Evolutionary conservation across 2,329 filamentous ascomycete genomes (phyloP).

Genomic region (Alternaria novae-zelandiae): DNA sequence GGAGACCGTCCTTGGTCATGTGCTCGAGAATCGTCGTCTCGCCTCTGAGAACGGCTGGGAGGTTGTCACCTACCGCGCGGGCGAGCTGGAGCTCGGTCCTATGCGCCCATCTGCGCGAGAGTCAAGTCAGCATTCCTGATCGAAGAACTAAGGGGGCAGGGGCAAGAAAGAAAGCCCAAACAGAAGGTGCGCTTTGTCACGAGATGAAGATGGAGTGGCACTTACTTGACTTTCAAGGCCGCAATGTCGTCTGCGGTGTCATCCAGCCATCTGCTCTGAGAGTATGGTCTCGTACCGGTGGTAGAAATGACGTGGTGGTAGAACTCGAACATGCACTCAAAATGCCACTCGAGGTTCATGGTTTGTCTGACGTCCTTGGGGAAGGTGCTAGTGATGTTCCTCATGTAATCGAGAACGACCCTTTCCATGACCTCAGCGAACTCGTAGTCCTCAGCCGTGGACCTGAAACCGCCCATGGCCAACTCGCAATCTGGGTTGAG

Average conservation of each 20-base stretch:
- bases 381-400: neutral
- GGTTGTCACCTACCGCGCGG: neutral
- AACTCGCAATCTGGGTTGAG: neutral
- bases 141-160: neutral
- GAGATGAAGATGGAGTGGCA: neutral
- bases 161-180: neutral
- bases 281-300: neutral
- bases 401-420: neutral
- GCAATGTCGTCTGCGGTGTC: neutral
- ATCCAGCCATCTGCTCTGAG: neutral
- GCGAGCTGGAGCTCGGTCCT: neutral
- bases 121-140: neutral
- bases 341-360: neutral
- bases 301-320: neutral
- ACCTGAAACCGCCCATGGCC: neutral
- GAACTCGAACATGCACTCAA: neutral
- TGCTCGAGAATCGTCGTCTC: constrained; percentile 3
- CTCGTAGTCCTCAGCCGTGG: neutral
- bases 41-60: neutral
- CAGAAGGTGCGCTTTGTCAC: neutral
- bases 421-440: neutral
- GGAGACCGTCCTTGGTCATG: constrained; percentile 8
- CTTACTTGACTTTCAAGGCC: neutral
- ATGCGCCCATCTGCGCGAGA: neutral
- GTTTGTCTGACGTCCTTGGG: neutral